These are phyloP conservation scores for Candida caryicola DNA, from an alignment of 805 yeast species.

Conservation along the genomic window DNA sequence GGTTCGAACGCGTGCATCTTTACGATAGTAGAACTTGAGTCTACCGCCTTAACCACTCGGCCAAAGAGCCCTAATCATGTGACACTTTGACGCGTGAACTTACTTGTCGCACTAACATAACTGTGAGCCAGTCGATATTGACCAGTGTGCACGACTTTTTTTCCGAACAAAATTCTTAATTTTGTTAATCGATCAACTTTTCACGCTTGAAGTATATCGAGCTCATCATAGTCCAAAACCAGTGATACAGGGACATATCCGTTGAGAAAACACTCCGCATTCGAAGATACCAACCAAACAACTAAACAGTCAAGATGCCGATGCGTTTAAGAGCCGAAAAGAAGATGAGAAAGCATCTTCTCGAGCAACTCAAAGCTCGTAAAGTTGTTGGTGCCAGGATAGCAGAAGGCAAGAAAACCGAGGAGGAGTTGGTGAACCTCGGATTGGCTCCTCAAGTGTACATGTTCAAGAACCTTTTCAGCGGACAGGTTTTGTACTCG, in stretches of 20 bases:
- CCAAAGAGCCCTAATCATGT: neutral
- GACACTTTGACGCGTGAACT: no score
- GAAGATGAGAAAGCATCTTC: conserved; percentile 46
- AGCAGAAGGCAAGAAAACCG: conserved; percentile 37
- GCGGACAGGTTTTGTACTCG: conserved; percentile 87
- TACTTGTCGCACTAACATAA: no score
- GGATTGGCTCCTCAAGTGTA: conserved; percentile 80
- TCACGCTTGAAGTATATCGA: neutral
- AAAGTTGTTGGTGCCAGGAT: conserved; percentile 42
- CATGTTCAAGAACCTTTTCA: conserved; percentile 78
- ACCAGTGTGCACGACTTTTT: conserved; percentile 3
- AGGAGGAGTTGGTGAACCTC: conserved; percentile 37
- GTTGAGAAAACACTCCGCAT: neutral
- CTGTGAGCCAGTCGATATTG: no score
- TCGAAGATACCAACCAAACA: neutral
- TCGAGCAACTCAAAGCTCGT: conserved; percentile 44
- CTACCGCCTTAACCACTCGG: neutral
- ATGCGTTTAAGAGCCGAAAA: conserved; percentile 44
- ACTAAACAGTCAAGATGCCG: conserved; percentile 24
- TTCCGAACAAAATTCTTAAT: neutral
- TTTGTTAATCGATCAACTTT: neutral
- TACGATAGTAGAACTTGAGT: neutral
- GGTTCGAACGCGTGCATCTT: neutral
- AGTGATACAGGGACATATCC: neutral
- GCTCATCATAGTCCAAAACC: neutral